Evolutionary conservation across 2,329 filamentous ascomycete species (phyloP).

Genomic region (Aspergillus hiratsukae): DNA sequence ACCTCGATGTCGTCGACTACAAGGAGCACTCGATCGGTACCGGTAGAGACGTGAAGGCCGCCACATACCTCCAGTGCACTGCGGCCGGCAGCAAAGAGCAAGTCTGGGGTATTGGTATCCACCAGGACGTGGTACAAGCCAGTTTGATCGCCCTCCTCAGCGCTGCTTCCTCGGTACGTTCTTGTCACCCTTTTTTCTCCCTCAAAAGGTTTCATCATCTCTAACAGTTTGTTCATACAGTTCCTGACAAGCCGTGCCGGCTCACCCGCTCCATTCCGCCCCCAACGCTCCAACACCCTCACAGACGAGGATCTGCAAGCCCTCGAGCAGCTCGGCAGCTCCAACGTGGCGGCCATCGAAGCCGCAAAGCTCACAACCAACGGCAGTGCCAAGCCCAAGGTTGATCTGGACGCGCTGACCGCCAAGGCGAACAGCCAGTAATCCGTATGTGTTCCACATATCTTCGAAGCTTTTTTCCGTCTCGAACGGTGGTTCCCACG

Average conservation of each 20-base stretch:
- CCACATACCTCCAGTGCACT: conserved; percentile 88
- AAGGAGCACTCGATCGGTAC: conserved; percentile 90
- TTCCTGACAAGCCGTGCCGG: conserved; percentile 67
- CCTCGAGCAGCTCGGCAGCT: conserved; percentile 36
- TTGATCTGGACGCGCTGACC: conserved; percentile 37
- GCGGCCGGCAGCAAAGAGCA: conserved; percentile 58
- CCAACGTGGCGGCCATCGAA: conserved; percentile 14
- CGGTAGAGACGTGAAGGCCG: conserved; percentile 82
- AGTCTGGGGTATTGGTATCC: conserved; percentile 53
- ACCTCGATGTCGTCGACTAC: conserved; percentile 89
- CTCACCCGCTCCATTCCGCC: conserved; percentile 62
- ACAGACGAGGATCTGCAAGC: conserved; percentile 42
- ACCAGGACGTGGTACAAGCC: conserved; percentile 87
- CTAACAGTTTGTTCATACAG: conserved; percentile 39
- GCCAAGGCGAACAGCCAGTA: conserved; percentile 32
- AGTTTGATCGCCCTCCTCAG: conserved; percentile 80
- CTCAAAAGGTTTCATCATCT: neutral
- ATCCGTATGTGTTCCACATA: conserved; percentile 1
- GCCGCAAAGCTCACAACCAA: conserved; percentile 18
- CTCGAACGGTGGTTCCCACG: neutral
- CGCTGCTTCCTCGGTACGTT: conserved; percentile 76
- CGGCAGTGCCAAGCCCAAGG: conserved; percentile 25
- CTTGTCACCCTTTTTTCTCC: neutral
- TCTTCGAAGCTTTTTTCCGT: neutral
- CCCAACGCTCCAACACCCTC: conserved; percentile 51